A percentile compares a stretch with the other conserved stretches of the same genome.
These are phyloP conservation scores for Geoglossum glabrum DNA, from an alignment of 495 filamentous ascomycete species.

Conservation along the genomic window DNA sequence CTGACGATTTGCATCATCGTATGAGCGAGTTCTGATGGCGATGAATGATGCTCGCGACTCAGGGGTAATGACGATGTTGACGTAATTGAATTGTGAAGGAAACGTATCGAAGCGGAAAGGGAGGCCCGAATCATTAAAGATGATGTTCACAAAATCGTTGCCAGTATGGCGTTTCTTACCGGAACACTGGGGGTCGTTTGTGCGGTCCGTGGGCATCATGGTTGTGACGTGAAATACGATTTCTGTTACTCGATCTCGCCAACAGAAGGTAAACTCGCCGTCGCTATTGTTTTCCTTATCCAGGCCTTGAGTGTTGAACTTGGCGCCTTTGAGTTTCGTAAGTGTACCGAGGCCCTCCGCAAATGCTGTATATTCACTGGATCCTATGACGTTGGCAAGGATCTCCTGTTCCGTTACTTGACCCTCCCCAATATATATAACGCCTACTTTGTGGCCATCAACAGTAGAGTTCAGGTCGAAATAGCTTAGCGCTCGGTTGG, in stretches of 20 bases:
- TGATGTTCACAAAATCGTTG: conserved; percentile 94
- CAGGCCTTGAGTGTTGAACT: conserved; percentile 88
- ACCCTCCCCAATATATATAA: conserved; percentile 74
- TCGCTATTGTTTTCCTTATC: conserved; percentile 55
- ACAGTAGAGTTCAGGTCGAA: conserved; percentile 84
- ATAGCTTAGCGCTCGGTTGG: conserved; percentile 49
- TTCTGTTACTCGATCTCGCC: conserved; percentile 86
- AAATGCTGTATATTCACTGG: conserved; percentile 69
- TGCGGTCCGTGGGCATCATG: conserved; percentile 80
- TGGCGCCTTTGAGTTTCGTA: conserved; percentile 55
- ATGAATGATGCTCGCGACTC: conserved; percentile 47
- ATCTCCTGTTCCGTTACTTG: conserved; percentile 70
- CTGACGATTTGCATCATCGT: conserved; percentile 14
- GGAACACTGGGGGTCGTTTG: conserved; percentile 51
- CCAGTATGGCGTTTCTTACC: conserved; percentile 90
- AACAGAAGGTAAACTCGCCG: conserved; percentile 72
- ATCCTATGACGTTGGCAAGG: conserved; percentile 63
- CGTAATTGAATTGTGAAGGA: conserved; percentile 80
- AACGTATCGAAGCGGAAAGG: conserved; percentile 84
- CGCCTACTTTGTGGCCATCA: conserved; percentile 86
- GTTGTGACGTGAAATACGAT: conserved; percentile 90
- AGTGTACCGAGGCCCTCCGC: conserved; percentile 61
- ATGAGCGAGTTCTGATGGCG: conserved; percentile 10
- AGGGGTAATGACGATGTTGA: conserved; percentile 89
- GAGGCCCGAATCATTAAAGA: conserved; percentile 85